phyloP scores from a whole-genome alignment of 352 stramenopile genomes.

The Phytophthora nicotianae region DNA sequence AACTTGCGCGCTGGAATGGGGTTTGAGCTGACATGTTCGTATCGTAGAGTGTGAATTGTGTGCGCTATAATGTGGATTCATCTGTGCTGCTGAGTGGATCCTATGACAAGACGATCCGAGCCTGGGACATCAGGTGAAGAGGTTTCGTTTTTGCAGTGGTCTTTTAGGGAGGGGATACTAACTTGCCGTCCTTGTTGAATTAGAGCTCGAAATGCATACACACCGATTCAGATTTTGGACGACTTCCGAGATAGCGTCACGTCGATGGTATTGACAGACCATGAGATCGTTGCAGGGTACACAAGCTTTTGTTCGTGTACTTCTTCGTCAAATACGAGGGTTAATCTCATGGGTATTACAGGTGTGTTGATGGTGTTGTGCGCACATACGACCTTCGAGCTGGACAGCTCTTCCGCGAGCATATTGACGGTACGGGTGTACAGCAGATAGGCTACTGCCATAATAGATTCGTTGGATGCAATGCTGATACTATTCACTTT shows the following conservation, averaged over 20 bases:
- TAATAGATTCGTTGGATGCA: too few relatives aligned
- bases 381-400: conserved; percentile 86
- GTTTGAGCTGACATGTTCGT: conserved; percentile 4
- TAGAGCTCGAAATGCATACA: conserved; percentile 74
- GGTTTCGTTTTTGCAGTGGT: not conserved
- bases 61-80: conserved; percentile 79
- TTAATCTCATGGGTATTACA: conserved; percentile 18
- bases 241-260: conserved; percentile 92
- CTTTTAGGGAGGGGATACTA: conserved; percentile 2
- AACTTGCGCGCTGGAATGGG: not conserved
- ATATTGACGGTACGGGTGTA: conserved; percentile 64
- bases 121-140: conserved; percentile 73
- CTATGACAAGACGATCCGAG: conserved; percentile 88
- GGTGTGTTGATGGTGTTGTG: conserved; percentile 84
- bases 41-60: conserved; percentile 81
- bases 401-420: conserved; percentile 67
- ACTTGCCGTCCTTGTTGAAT: not conserved
- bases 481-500: conserved; percentile 1
- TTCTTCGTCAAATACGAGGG: not conserved
- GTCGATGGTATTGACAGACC: conserved; percentile 69
- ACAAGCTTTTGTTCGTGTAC: not conserved
- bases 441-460: not conserved
- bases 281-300: conserved; percentile 84
- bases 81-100: conserved; percentile 85
- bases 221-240: conserved; percentile 86